Base-by-base conservation (phyloP, 345 rosid species). In the Camelina laxa region DNA sequence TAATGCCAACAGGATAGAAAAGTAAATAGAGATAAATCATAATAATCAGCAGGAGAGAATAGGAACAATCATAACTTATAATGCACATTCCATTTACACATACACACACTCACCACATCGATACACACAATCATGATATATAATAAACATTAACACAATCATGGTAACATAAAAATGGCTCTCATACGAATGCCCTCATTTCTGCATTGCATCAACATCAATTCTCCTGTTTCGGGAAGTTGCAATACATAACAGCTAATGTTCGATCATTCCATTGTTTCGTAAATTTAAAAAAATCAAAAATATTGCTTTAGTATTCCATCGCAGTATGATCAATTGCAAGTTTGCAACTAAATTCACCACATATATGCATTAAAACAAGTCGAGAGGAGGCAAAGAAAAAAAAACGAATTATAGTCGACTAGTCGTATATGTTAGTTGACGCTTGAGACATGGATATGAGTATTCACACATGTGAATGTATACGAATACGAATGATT, bases 1-100 rank as follows among this genome's bases (percentile, higher is more conserved):
- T 82, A 44, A 82, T 84, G 73, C 70, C 39, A 61, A 17, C 60
- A 48, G 4, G 45, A 2, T 31, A 67, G 60, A 27, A 73, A 55
- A 44, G 35, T 44, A 33, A 14, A 41, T 76, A 30, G 7, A 45
- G 11, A 55, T 16, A 30, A 75, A 50, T 59, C 73, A 59, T 49
- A 39, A 48, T 39, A 38, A 67, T 60, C 56, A 49, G 75, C 57
- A 69, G 64, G 42, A 62, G 65, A 35, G 65, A 9, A 62, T 45
- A 35, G 16, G 31, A 54, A 53, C 51, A 76, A 76, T 76, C 65
- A 69, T 76, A 69, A 14, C 51, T 69, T 76, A 36, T 55, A 63
- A 62, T 63, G 75, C 45, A 76, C 70, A 69, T 53, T 69, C 70
- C 75, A 54, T 76, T 54, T 20, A 61, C 21, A 53, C 14, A 9